Evolutionary conservation across 2,329 filamentous ascomycete genomes (phyloP).

Genomic region (Triangularia setosa): DNA sequence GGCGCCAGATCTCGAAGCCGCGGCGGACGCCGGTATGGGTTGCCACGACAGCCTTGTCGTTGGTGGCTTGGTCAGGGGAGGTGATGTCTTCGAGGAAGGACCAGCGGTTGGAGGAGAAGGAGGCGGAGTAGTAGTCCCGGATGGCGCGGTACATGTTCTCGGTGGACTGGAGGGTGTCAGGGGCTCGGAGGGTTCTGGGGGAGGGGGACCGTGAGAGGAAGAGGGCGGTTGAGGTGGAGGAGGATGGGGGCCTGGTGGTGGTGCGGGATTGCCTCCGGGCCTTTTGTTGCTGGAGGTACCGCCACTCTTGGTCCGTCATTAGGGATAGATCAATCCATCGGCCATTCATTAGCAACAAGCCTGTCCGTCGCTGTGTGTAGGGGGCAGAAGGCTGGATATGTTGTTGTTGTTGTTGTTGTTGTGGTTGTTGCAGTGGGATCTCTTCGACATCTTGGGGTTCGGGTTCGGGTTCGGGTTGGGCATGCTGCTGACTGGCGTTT

Average conservation of each 20-base stretch:
- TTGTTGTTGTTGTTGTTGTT: neutral
- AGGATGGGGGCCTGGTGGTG: neutral
- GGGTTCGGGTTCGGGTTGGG: neutral
- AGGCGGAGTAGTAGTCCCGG: conserved; percentile 15
- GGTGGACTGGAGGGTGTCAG: neutral
- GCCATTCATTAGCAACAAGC: neutral
- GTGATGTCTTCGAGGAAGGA: neutral
- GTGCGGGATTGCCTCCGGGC: neutral
- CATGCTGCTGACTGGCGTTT: neutral
- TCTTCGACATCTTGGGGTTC: neutral
- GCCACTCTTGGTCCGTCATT: neutral
- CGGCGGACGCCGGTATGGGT: neutral
- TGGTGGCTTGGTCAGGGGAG: neutral
- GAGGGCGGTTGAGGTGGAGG: neutral
- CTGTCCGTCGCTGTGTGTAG: neutral
- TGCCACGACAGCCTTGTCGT: neutral
- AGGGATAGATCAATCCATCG: neutral
- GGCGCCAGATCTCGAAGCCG: conserved; percentile 7
- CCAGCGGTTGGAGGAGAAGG: conserved; percentile 12
- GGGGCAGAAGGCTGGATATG: neutral
- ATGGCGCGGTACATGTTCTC: conserved; percentile 15
- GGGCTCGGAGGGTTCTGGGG: neutral
- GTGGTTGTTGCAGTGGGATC: no score
- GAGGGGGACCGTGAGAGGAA: neutral
- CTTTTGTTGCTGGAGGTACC: neutral